Evolutionary conservation across 2,329 filamentous ascomycete genomes (phyloP), one percentile per base, ranked within the genome.

Genomic region (Diaporthe ilicicola): DNA sequence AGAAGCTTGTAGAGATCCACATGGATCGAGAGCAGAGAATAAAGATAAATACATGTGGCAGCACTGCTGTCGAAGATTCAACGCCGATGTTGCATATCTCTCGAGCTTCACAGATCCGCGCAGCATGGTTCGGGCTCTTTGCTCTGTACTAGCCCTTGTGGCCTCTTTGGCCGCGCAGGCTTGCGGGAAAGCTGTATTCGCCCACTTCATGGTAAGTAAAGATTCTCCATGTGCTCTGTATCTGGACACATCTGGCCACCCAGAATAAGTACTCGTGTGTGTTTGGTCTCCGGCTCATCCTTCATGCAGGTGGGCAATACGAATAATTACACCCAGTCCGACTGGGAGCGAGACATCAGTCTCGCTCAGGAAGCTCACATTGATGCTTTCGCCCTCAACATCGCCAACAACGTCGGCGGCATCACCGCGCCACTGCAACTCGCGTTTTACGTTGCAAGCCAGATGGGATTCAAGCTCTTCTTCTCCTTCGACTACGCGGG

Each of bases 401-500:
- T 78, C 3, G 75, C 73, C 5, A 24, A 44, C 22, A 39, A 67
- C 48, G 73, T 73, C 55, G 42, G 13, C 24, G 67, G 46, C 5
- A 71, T 69, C 29, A 54, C 46, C 17, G 69, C 61, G 17, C 68
- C 69, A 29, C 37, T 78, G 22, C 48, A 68, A 19, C 70, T 69
- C 19, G 79, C 78, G 24, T 81, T 80, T 72, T 24, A 71, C 3
- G 76, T 75, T 2, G 77, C 79, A 27, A 68, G 67, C 10, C 7
- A 7, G 9, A 1, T 17, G 15, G 51, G 53, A 6, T 59, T 83
- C 74, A 78, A 78, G 66, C 73, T 83, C 29, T 82, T 85, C 76
- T 78, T 84, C 66, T 83, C 81, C 4, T 84, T 85, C 66, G 82
- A 84, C 76, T 82, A 82, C 74, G 73, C 76, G 44, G 76, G 73